A percentile compares a stretch with the other conserved stretches of the same genome.
phyloP scores from a whole-genome alignment of 257 asterid species.

The Dorcoceras hygrometricum region DNA sequence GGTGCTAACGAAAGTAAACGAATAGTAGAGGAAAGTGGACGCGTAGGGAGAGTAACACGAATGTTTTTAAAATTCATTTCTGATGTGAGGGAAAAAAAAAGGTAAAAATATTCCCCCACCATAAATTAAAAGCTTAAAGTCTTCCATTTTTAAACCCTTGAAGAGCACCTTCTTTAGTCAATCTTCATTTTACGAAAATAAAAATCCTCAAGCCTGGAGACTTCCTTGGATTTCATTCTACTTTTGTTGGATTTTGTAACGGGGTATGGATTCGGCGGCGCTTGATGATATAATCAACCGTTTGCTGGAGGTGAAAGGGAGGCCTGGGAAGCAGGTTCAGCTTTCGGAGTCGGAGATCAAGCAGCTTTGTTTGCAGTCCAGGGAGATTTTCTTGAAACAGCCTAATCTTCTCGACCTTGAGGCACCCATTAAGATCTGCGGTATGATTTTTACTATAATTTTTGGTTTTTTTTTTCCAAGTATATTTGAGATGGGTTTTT shows the following conservation, averaged over 20 bases:
- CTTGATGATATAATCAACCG: slow-evolving; percentile 67
- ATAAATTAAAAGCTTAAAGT: no score
- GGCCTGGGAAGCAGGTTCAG: slow-evolving; percentile 86
- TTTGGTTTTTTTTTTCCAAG: slow-evolving; percentile 1
- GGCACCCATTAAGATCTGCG: slow-evolving; percentile 93
- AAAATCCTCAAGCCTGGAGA: background rate
- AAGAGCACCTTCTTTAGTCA: background rate
- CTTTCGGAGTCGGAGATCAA: slow-evolving; percentile 82
- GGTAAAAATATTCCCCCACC: no score
- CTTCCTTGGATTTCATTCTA: background rate
- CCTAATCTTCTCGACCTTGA: slow-evolving; percentile 95
- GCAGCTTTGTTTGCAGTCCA: slow-evolving; percentile 67
- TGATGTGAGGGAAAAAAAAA: background rate
- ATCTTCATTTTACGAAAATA: background rate
- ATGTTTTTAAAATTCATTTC: no score
- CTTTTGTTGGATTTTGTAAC: slow-evolving; percentile 7
- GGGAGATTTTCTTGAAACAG: slow-evolving; percentile 65
- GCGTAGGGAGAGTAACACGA: no score
- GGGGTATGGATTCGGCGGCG: slow-evolving; percentile 50
- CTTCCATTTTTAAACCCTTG: background rate
- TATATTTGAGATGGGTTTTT: background rate
- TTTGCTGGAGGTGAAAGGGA: slow-evolving; percentile 70
- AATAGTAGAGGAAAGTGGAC: no score
- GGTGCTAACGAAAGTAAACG: no score
- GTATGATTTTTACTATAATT: slow-evolving; percentile 30